Conservation (phyloP, 345 rosid species). For the Carallia pectinifolia region DNA sequence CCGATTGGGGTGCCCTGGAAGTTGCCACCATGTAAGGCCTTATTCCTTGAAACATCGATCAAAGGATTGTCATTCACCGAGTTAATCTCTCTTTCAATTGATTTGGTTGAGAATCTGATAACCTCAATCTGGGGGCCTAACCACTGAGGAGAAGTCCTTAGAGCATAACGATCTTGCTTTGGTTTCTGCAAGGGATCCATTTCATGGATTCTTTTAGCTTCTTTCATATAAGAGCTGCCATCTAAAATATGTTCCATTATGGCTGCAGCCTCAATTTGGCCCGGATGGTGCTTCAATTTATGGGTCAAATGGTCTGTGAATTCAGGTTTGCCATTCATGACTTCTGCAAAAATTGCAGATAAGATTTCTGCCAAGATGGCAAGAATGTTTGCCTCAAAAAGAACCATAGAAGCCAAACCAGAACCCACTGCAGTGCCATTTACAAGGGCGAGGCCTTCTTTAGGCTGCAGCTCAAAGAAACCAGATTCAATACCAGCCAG, state of each 20-base stretch:
- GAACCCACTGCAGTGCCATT: slow-evolving; percentile 33
- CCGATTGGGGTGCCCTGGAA: slow-evolving; percentile 30
- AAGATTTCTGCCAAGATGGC: slow-evolving; percentile 21
- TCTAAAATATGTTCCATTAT: slow-evolving; percentile 29
- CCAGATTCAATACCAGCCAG: slow-evolving; percentile 19
- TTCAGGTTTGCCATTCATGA: slow-evolving; percentile 31
- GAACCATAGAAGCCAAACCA: slow-evolving; percentile 26
- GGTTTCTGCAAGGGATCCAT: slow-evolving; percentile 29
- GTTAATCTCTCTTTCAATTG: slow-evolving; percentile 30
- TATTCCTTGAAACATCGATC: slow-evolving; percentile 27
- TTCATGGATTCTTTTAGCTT: slow-evolving; percentile 21
- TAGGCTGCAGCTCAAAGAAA: slow-evolving; percentile 29
- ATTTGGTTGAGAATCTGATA: slow-evolving; percentile 22
- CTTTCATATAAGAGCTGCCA: slow-evolving; percentile 23
- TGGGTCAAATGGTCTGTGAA: slow-evolving; percentile 28
- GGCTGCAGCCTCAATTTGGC: slow-evolving; percentile 32
- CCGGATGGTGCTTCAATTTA: slow-evolving; percentile 30
- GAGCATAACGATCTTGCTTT: slow-evolving; percentile 26
- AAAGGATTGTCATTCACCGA: slow-evolving; percentile 25
- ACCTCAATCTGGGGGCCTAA: slow-evolving; percentile 28
- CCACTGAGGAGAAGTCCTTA: slow-evolving; percentile 28
- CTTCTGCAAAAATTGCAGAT: slow-evolving; percentile 25
- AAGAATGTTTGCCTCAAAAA: slow-evolving; percentile 23
- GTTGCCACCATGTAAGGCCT: slow-evolving; percentile 25
- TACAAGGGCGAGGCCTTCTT: slow-evolving; percentile 30